Base-by-base conservation (phyloP, 176 grass and related monocot species). In the Phoenix roebelenii region DNA sequence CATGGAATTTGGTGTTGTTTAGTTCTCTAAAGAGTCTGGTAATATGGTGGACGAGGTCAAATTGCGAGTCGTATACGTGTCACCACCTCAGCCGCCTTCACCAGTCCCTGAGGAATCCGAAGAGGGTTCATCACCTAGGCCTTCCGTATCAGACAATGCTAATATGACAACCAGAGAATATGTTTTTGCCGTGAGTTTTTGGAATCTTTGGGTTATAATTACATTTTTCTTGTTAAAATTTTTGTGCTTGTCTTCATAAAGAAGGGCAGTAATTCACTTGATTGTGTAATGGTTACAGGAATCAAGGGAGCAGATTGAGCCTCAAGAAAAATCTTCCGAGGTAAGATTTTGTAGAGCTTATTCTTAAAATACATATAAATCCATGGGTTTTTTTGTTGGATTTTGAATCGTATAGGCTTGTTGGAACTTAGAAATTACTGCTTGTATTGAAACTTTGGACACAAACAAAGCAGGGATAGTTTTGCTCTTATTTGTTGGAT, bases 1-100 rank as follows among this genome's bases (percentile, higher is more conserved):
- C 25, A 19, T 60, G 24, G 1, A 61, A 22, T 23, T 65, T 59
- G 52, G 64, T 50, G 15, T 51, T 63, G 82, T 51, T 59, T 69
- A 94, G 84, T 94, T 94, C 52, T 85, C 65, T 2, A 94, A 85
- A 67, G 80, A 88, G 48, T 76, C 80, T 15, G 77, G 77, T 39
- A 85, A 85, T 62, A 81, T 59, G 54, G 50, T 94, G 58, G 84
- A 94, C 63, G 89, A 94, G 63, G 66, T 85, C 51, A 85, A 84
- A 66, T 63, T 88, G 76, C 77, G 78, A 32, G 89, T 94, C 55
- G 56, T 66, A 52, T 94, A 88, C 79, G 77, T 87, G 67, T 25
- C 35, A 14, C 35, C 35, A 44, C 7, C 35, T 14, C 10, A 2
- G 10, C 35, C 35, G 2, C 35, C 35, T 44, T 44, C 35, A 44